phyloP scores from a whole-genome alignment of 352 stramenopile species.

The Phytopythium oedochilum region DNA sequence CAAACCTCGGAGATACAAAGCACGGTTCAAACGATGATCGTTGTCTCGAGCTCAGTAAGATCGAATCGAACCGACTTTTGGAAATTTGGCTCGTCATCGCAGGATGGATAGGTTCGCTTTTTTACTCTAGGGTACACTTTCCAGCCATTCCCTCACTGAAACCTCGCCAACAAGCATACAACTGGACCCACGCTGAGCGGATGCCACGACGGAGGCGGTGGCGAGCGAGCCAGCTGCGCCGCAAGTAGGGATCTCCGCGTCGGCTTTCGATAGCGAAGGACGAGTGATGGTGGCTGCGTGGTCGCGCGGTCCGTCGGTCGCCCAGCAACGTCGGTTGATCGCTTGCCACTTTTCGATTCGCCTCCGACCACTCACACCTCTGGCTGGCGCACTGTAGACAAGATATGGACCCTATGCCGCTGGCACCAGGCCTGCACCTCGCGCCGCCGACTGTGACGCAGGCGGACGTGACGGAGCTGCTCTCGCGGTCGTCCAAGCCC shows the following conservation, averaged over 20 bases:
- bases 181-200: too few relatives aligned
- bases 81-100: too few relatives aligned
- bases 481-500: not conserved
- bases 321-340: not conserved
- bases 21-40: too few relatives aligned
- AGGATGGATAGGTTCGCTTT: too few relatives aligned
- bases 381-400: not conserved
- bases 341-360: conserved; percentile 5
- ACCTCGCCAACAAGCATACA: too few relatives aligned
- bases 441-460: conserved; percentile 5
- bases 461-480: conserved; percentile 6
- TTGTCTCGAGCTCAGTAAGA: too few relatives aligned
- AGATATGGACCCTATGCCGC: not conserved
- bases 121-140: too few relatives aligned
- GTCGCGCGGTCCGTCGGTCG: not conserved
- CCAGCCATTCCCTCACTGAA: too few relatives aligned
- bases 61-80: not conserved
- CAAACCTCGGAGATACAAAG: not conserved
- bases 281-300: not conserved
- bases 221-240: too few relatives aligned
- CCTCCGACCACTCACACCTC: not conserved
- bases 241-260: too few relatives aligned
- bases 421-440: not conserved
- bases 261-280: not conserved
- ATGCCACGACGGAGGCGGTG: too few relatives aligned